These are phyloP conservation scores for Pythium rishiriense DNA, from an alignment of 352 stramenopile species.

Conservation along the genomic window DNA sequence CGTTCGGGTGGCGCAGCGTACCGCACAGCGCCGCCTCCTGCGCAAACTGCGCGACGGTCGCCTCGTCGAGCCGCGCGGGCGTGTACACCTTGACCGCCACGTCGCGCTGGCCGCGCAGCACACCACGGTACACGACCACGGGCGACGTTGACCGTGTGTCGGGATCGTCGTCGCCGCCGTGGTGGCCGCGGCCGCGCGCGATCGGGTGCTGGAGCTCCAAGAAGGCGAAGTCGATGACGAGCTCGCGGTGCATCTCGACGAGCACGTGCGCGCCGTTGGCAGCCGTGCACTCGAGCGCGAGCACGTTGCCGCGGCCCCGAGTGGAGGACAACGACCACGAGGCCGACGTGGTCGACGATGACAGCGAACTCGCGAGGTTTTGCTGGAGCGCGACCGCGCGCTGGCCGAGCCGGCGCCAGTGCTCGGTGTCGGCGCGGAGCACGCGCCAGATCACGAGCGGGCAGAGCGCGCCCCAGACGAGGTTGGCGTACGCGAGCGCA, in stretches of 20 bases:
- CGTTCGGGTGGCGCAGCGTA: constrained; percentile 68
- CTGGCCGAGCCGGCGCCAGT: constrained; percentile 67
- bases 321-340: constrained; percentile 22
- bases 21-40: constrained; percentile 73
- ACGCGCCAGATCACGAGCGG: constrained; percentile 75
- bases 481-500: constrained; percentile 58
- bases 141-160: too few relatives aligned
- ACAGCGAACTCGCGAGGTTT: constrained; percentile 18
- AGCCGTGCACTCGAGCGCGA: constrained; percentile 20
- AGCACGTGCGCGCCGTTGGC: constrained; percentile 52
- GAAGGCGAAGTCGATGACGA: constrained; percentile 72
- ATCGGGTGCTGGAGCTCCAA: constrained; percentile 40
- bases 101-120: constrained; percentile 41
- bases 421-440: constrained; percentile 66
- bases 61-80: constrained; percentile 57
- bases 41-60: constrained; percentile 68
- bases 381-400: constrained; percentile 54
- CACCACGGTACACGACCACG: constrained; percentile 48
- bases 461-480: constrained; percentile 46
- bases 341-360: constrained; percentile 29
- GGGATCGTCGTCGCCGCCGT: neutral
- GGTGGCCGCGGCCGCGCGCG: constrained; percentile 1
- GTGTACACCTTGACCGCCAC: constrained; percentile 78
- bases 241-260: constrained; percentile 60
- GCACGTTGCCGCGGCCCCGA: neutral